Conservation (phyloP, 345 rosid species). For the Citrus hindsii region DNA sequence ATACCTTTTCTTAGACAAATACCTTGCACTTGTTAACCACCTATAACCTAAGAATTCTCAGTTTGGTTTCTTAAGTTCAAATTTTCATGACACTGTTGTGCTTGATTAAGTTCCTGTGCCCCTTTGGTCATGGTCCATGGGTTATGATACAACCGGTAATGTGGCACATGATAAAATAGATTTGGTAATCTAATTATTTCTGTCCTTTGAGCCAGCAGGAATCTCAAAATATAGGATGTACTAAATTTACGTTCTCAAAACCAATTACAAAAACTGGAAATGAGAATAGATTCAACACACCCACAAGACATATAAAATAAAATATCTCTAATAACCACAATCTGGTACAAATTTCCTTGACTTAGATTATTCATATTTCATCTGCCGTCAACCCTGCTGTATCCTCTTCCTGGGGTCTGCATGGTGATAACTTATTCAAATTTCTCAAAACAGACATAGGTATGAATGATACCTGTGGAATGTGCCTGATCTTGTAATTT, state of each 20-base stretch:
- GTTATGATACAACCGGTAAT: neutral
- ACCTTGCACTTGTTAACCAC: neutral
- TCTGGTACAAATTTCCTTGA: neutral
- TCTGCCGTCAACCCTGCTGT: neutral
- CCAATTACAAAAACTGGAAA: neutral
- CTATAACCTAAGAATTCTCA: neutral
- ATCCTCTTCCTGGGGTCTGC: neutral
- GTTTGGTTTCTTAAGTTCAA: neutral
- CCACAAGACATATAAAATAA: neutral
- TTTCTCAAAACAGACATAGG: conserved; percentile 15
- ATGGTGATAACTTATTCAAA: neutral
- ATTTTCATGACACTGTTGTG: neutral
- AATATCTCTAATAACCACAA: neutral
- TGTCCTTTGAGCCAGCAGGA: neutral
- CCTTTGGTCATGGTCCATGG: neutral
- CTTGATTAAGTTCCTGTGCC: neutral
- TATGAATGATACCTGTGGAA: conserved; percentile 24
- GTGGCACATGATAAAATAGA: neutral
- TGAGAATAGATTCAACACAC: neutral
- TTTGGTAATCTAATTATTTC: no score
- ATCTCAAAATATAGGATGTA: neutral
- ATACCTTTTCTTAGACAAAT: neutral
- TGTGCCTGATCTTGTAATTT: conserved; percentile 37
- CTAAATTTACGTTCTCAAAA: neutral
- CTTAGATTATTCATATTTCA: conserved; percentile 6